Evolutionary conservation across 2,329 filamentous ascomycete genomes (phyloP), one percentile per base, ranked within the genome.

Genomic region (Zymoseptoria crescenta): DNA sequence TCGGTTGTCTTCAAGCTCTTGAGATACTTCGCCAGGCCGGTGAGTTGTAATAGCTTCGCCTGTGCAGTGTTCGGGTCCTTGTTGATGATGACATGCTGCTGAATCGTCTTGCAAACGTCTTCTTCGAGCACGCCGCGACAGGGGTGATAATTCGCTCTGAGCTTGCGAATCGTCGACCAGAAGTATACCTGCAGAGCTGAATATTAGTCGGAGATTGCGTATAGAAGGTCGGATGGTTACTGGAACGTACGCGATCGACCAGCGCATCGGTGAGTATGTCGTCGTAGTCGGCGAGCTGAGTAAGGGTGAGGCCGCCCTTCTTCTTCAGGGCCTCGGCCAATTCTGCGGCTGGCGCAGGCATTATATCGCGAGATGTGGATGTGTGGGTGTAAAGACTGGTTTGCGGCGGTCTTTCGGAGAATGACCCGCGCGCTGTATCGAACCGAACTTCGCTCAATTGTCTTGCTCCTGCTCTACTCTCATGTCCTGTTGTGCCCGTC

Each of bases 151-250:
- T 90, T 58, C 85, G 86, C 62, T 89, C 69, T 87, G 70, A 97
- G 96, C 76, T 99, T 99, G 64, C 93, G 92, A 60, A 96, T 96
- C 3, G 84, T 89, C 5, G 93, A 93, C 93, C 94, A 97, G 79
- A 94, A 99, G 75, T 89, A 96, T 8, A 91, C 87, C 93, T 96
- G 52, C 41, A 19, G 65, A n/a, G 35, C 19, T 52, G 19, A 27
- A 20, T 62, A 67, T 61, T 21, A 60, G 53, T 62, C 56, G 56
- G 59, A 24, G 27, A 24, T 20, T 3, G 51, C 28, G 45, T 9
- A 30, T 19, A 56, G 48, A 49, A 16, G 45, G 13, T 56, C 7
- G 51, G 19, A 49, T 29, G 35, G 10, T 2, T 45, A 8, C 4
- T 51, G 53, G 58, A 49, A 82, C 88, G 76, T 82, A 96, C 93